phyloP scores from a whole-genome alignment of 371 early-diverging fungal genomes.

The Mortierella sp. region DNA sequence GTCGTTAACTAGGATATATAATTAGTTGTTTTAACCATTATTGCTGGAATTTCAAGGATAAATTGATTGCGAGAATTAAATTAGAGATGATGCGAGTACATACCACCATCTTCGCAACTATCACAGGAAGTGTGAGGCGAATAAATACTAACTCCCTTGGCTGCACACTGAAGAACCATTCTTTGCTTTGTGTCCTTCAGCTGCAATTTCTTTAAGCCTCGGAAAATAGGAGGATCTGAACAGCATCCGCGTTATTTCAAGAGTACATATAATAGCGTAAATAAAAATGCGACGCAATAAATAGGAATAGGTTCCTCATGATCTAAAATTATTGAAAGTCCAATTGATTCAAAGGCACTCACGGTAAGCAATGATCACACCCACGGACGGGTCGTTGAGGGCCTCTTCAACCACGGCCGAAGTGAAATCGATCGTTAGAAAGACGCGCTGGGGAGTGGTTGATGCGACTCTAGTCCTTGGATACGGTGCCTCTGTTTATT shows the following conservation, averaged over 20 bases:
- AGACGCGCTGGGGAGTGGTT: conserved; percentile 71
- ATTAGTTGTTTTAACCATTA: background rate
- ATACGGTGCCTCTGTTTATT: conserved; percentile 74
- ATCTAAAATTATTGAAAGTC: background rate
- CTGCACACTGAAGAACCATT: conserved; percentile 87
- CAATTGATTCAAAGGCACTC: conserved; percentile 17
- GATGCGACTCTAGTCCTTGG: conserved; percentile 61
- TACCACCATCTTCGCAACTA: conserved; percentile 83
- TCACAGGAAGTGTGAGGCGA: conserved; percentile 98
- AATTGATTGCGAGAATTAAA: background rate
- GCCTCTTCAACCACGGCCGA: conserved; percentile 92
- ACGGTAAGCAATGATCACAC: conserved; percentile 93
- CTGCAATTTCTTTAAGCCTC: conserved; percentile 85
- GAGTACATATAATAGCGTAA: background rate
- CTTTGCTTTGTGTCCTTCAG: conserved; percentile 81
- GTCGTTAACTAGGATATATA: conserved; percentile 73
- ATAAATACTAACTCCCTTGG: conserved; percentile 92
- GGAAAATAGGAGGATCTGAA: conserved; percentile 93
- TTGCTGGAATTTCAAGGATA: background rate
- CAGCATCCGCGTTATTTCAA: background rate
- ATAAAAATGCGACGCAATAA: background rate
- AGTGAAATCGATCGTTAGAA: conserved; percentile 97
- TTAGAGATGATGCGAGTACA: background rate
- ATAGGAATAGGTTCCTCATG: background rate
- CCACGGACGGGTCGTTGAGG: conserved; percentile 81